A percentile compares a stretch with the other conserved stretches of the same genome.
Evolutionary conservation across 1,139 yeast genomes (phyloP).

Genomic region (Diutina sp.): DNA sequence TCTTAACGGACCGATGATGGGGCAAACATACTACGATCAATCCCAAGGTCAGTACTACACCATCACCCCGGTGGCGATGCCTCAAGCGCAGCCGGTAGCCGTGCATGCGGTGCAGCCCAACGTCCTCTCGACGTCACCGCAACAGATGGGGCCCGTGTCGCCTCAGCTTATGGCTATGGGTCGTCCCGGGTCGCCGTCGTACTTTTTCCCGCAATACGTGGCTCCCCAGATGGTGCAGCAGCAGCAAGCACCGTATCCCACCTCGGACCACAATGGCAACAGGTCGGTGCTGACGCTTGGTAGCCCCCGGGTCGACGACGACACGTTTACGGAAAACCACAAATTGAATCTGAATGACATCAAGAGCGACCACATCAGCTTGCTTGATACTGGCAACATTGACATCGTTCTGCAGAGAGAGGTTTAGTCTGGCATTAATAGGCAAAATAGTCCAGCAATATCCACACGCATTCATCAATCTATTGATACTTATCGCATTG

Average conservation of each 20-base stretch:
- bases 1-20: constrained; percentile 10
- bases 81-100: constrained; percentile 6
- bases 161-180: constrained; percentile 5
- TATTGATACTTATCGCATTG: too few relatives aligned
- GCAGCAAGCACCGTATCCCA: not conserved
- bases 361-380: not conserved
- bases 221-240: constrained; percentile 7
- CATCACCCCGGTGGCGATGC: constrained; percentile 19
- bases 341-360: not conserved
- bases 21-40: constrained; percentile 33
- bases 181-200: constrained; percentile 6
- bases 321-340: not conserved
- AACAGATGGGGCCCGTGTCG: constrained; percentile 8
- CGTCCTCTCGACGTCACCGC: constrained; percentile 26
- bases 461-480: not conserved
- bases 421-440: not conserved
- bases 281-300: not conserved
- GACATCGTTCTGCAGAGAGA: not conserved
- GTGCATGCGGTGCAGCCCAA: constrained; percentile 14
- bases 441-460: not conserved
- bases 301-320: not conserved
- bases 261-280: not conserved
- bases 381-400: not conserved
- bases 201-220: constrained; percentile 11
- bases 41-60: constrained; percentile 34